phyloP scores from a whole-genome alignment of 2,329 filamentous ascomycete genomes.

The Macrophomina tecta region DNA sequence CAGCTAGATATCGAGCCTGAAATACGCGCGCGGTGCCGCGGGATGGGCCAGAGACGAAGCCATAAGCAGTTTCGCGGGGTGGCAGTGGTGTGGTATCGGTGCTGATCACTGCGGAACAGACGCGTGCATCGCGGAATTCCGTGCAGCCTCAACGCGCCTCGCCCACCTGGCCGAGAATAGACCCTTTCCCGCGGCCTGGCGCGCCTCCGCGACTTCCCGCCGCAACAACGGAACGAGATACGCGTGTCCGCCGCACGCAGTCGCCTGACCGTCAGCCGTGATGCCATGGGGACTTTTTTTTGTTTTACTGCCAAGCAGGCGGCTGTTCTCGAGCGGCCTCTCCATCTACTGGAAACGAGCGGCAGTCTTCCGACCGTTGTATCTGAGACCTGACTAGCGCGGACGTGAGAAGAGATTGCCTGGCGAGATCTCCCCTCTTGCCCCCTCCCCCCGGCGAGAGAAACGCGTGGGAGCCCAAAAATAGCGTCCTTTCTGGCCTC shows the following conservation, averaged over 20 bases:
- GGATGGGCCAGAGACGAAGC: not conserved
- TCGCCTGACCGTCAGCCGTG: not conserved
- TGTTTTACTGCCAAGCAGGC: not conserved
- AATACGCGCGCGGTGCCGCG: not conserved
- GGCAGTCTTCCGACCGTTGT: not conserved
- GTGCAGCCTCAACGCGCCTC: not conserved
- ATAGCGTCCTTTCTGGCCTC: not conserved
- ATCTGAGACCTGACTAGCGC: not conserved
- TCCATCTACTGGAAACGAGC: slow-evolving; percentile 8
- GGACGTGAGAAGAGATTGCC: not conserved
- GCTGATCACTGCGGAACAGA: not conserved
- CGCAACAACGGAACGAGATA: not conserved
- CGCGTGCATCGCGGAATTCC: slow-evolving; percentile 9
- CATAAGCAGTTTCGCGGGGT: not conserved
- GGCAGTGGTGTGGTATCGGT: not conserved
- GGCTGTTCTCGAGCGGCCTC: not conserved
- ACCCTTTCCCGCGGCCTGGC: not conserved
- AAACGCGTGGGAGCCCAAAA: not conserved
- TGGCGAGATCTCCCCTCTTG: not conserved
- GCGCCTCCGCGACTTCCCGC: not conserved
- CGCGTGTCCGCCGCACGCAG: not conserved
- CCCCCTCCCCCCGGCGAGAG: not conserved
- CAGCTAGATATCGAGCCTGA: not conserved
- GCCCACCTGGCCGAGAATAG: not conserved
- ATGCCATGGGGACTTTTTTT: not conserved